phyloP scores from a whole-genome alignment of 2,329 filamentous ascomycete genomes.

The Pezicula carpinea region DNA sequence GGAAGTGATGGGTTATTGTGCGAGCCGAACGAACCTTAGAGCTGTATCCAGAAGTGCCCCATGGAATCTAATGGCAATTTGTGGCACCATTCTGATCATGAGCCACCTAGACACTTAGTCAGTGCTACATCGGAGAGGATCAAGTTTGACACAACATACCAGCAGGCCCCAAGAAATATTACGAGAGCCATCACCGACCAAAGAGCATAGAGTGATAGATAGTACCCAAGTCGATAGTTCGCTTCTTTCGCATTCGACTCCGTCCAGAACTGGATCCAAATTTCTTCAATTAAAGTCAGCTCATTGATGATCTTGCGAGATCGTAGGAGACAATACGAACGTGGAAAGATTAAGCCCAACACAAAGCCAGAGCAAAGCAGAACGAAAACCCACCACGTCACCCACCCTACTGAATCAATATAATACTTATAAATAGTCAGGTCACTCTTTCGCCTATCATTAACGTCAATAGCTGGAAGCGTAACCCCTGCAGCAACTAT shows the following conservation, averaged over 20 bases:
- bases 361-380: slow-evolving; percentile 5
- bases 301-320: slow-evolving; percentile 22
- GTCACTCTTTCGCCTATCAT: slow-evolving; percentile 16
- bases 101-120: slow-evolving; percentile 1
- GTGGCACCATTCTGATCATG: neutral
- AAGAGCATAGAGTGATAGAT: neutral
- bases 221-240: slow-evolving; percentile 1
- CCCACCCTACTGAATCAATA: slow-evolving; percentile 13
- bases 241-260: slow-evolving; percentile 2
- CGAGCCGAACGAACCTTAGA: neutral
- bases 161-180: slow-evolving; percentile 1
- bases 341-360: slow-evolving; percentile 2
- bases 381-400: slow-evolving; percentile 4
- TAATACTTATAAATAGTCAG: slow-evolving; percentile 21
- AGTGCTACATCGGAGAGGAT: neutral
- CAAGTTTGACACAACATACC: neutral
- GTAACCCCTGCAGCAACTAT: neutral
- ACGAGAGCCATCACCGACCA: neutral
- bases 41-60: neutral
- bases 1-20: neutral
- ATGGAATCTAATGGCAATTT: neutral
- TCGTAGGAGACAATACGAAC: slow-evolving; percentile 3
- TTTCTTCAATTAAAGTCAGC: slow-evolving; percentile 8
- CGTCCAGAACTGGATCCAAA: slow-evolving; percentile 34
- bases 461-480: neutral